These are phyloP conservation scores for Acanthochlamys bracteata DNA, from an alignment of 106 monocot species.

Conservation along the genomic window DNA sequence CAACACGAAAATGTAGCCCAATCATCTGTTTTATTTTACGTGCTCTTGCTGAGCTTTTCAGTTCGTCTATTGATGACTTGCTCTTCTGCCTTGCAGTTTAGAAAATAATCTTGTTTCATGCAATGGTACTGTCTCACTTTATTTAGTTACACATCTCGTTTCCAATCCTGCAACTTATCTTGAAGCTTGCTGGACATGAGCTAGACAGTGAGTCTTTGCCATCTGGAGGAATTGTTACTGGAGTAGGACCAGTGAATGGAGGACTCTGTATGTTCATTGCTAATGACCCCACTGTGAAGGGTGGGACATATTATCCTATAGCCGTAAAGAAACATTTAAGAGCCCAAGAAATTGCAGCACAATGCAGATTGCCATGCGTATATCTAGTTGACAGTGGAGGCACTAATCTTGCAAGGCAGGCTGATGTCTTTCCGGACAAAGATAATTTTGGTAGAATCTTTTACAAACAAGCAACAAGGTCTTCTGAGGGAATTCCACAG, in stretches of 20 bases:
- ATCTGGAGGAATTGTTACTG: slow-evolving; percentile 91
- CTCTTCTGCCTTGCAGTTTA: not conserved
- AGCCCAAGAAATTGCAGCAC: slow-evolving; percentile 90
- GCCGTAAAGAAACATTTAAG: slow-evolving; percentile 97
- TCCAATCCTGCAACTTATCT: not conserved
- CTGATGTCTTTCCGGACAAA: slow-evolving; percentile 95
- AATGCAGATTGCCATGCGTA: slow-evolving; percentile 83
- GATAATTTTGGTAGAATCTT: slow-evolving; percentile 99
- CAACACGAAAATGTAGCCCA: not conserved
- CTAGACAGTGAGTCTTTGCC: slow-evolving; percentile 82
- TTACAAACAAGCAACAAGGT: slow-evolving; percentile 97
- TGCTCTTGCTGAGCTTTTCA: not conserved
- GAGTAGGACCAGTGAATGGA: slow-evolving; percentile 87
- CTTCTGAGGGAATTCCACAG: slow-evolving; percentile 89
- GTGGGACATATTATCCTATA: slow-evolving; percentile 95
- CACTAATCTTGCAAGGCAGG: slow-evolving; percentile 94
- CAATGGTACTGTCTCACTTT: not conserved
- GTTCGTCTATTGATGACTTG: not conserved
- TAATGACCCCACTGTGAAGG: slow-evolving; percentile 96
- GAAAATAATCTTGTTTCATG: not conserved
- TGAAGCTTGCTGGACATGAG: slow-evolving; percentile 92
- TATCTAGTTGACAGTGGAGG: slow-evolving; percentile 98
- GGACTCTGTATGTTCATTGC: slow-evolving; percentile 94
- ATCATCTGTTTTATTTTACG: not conserved
- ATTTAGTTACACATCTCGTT: not conserved